phyloP scores from a whole-genome alignment of 306 rosid species.

The Mimosa bimucronata region DNA sequence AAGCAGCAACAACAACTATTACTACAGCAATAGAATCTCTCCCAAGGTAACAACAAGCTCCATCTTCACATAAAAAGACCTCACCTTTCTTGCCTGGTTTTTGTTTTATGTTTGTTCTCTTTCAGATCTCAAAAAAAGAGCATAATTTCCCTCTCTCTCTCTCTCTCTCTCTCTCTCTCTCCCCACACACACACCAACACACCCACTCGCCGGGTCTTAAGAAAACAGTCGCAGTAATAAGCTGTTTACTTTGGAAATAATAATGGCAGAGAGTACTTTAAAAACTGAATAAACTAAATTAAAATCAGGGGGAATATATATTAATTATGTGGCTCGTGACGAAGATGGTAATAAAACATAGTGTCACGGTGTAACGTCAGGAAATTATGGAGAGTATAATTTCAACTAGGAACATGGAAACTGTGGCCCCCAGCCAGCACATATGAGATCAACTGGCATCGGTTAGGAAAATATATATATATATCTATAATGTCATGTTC shows the following conservation, averaged over 20 bases:
- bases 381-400: constrained; percentile 4
- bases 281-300: too few species aligned
- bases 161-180: not conserved
- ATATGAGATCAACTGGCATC: not conserved
- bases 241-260: too few species aligned
- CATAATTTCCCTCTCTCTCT: too few species aligned
- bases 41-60: constrained; percentile 20
- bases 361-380: constrained; percentile 19
- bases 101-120: constrained; percentile 25
- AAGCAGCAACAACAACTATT: not conserved
- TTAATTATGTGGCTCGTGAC: not conserved
- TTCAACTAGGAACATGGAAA: not conserved
- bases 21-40: constrained; percentile 31
- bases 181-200: not conserved
- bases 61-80: constrained; percentile 32
- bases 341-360: constrained; percentile 23
- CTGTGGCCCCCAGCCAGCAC: constrained; percentile 14
- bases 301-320: not conserved
- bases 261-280: too few species aligned
- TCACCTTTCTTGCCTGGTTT: constrained; percentile 30
- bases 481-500: not conserved
- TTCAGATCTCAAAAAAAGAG: constrained; percentile 47
- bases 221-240: too few species aligned
- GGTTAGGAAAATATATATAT: not conserved
- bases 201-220: not conserved